Evolutionary conservation across 495 filamentous ascomycete species (phyloP).

Genomic region (Venustampulla echinocandica): DNA sequence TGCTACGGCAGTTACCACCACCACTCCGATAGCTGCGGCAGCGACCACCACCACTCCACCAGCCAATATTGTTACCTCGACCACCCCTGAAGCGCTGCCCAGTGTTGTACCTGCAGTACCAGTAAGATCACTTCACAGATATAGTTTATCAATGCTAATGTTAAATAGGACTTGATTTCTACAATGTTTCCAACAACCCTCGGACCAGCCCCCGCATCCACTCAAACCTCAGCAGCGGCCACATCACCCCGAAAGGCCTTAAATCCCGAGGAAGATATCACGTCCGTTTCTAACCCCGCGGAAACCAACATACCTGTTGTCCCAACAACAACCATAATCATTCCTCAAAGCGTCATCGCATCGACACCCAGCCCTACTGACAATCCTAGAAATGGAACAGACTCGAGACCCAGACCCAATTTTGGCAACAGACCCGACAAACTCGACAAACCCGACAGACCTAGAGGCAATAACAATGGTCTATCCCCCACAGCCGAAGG

Average conservation of each 20-base stretch:
- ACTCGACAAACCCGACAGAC: too few relatives aligned
- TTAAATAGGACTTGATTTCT: too few relatives aligned
- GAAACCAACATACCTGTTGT: neutral
- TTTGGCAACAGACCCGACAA: too few relatives aligned
- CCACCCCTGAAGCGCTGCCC: too few relatives aligned
- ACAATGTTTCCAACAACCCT: neutral
- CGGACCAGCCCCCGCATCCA: neutral
- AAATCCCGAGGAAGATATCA: conserved; percentile 8
- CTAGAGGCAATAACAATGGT: neutral
- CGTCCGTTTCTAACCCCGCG: neutral
- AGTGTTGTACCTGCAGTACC: too few relatives aligned
- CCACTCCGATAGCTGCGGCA: too few relatives aligned
- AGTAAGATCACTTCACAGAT: too few relatives aligned
- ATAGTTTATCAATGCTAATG: too few relatives aligned
- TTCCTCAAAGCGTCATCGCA: neutral
- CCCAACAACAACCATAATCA: neutral
- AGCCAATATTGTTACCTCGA: too few relatives aligned
- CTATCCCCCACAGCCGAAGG: conserved; percentile 30
- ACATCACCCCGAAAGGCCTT: conserved; percentile 11
- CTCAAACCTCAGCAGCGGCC: neutral
- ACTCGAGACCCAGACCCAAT: neutral
- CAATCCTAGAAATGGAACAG: neutral
- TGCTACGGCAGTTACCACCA: neutral
- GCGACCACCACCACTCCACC: too few relatives aligned
- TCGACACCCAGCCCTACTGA: neutral